Percentiles rank a stretch among this genome's conserved stretches.
phyloP scores from a whole-genome alignment of 371 early-diverging fungal species.

The Blakeslea trispora region DNA sequence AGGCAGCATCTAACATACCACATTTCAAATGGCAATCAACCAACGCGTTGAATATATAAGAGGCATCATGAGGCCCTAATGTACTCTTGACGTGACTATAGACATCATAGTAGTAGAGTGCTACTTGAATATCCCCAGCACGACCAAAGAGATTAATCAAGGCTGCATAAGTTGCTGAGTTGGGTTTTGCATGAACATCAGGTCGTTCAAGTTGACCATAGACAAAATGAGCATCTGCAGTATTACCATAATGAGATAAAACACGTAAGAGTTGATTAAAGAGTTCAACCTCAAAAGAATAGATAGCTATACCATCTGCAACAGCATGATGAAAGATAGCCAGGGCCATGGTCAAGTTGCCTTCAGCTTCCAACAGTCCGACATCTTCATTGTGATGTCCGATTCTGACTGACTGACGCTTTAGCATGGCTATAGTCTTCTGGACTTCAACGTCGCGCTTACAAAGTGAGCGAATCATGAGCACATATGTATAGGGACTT shows the following conservation, averaged over 20 bases:
- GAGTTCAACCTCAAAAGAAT: constrained; percentile 46
- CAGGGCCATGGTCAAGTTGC: constrained; percentile 39
- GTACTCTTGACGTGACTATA: constrained; percentile 27
- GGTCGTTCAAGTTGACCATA: constrained; percentile 35
- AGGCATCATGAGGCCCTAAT: constrained; percentile 42
- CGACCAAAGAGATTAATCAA: constrained; percentile 54
- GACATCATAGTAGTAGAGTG: constrained; percentile 36
- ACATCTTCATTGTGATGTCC: constrained; percentile 26
- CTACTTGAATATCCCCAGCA: constrained; percentile 44
- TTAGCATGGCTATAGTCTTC: constrained; percentile 47
- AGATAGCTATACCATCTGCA: constrained; percentile 16
- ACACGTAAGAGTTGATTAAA: constrained; percentile 52
- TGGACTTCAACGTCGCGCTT: constrained; percentile 56
- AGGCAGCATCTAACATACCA: constrained; percentile 35
- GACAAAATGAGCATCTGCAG: constrained; percentile 35
- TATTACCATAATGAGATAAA: constrained; percentile 51
- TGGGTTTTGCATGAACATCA: constrained; percentile 28
- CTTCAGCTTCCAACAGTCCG: constrained; percentile 36
- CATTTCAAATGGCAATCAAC: constrained; percentile 53
- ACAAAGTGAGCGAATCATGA: constrained; percentile 46
- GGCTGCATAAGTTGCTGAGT: constrained; percentile 51
- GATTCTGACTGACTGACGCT: constrained; percentile 39
- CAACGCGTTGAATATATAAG: constrained; percentile 50
- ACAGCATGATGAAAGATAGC: constrained; percentile 35
- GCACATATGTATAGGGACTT: constrained; percentile 41